Evolutionary conservation across 371 early-diverging fungal genomes (phyloP).

Genomic region (Mortierella sp.): DNA sequence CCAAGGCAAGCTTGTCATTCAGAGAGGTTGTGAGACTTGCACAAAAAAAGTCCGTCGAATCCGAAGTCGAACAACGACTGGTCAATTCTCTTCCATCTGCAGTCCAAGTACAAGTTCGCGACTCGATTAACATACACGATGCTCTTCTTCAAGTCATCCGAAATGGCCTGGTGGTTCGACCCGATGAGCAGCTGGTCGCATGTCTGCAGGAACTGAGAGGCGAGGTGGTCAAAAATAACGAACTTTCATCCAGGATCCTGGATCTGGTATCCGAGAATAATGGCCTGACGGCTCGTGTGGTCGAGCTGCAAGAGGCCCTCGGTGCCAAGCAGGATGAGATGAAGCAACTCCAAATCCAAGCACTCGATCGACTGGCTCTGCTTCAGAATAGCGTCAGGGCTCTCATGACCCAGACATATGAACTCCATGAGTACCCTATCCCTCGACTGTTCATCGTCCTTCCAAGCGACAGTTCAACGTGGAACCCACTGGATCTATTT

Average conservation of each 20-base stretch:
- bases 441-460: slow-evolving; percentile 21
- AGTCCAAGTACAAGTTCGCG: too few relatives aligned
- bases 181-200: not conserved
- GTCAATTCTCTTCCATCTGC: too few relatives aligned
- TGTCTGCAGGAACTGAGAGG: not conserved
- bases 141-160: not conserved
- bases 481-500: slow-evolving; percentile 5
- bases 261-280: not conserved
- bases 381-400: slow-evolving; percentile 12
- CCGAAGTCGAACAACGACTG: too few relatives aligned
- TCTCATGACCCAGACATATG: slow-evolving; percentile 16
- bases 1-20: too few relatives aligned
- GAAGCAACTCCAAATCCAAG: not conserved
- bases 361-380: slow-evolving; percentile 14
- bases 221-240: not conserved
- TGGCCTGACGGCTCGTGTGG: not conserved
- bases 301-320: not conserved
- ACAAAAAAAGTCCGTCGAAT: too few relatives aligned
- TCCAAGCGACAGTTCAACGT: not conserved
- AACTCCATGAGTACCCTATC: slow-evolving; percentile 14
- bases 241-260: not conserved
- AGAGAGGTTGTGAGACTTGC: too few relatives aligned
- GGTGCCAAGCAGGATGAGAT: not conserved
- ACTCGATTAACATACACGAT: too few relatives aligned
- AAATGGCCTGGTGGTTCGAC: not conserved